A percentile compares a stretch with the other conserved stretches of the same genome.
Conservation (phyloP, 805 yeast genomes). For the Ogataea pilisensis region DNA sequence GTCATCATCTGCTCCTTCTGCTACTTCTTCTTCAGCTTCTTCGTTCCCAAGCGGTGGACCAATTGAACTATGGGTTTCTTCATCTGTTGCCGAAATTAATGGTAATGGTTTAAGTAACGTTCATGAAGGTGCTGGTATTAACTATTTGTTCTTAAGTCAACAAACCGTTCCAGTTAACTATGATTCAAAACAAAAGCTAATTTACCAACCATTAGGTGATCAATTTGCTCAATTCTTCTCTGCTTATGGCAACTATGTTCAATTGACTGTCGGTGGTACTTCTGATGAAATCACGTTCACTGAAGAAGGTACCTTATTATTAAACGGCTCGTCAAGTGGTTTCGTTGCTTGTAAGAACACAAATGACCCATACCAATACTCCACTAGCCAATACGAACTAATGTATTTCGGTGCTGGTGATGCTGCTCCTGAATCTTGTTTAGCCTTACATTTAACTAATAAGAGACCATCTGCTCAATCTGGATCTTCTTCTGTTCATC, state of each 20-base stretch:
- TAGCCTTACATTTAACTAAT: slow-evolving; percentile 6
- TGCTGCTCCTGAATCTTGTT: slow-evolving; percentile 16
- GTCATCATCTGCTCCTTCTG: slow-evolving; percentile 3
- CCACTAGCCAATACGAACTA: slow-evolving; percentile 25
- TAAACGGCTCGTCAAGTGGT: slow-evolving; percentile 27
- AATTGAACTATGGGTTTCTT: slow-evolving; percentile 22
- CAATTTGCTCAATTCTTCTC: slow-evolving; percentile 5
- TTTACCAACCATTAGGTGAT: slow-evolving; percentile 1
- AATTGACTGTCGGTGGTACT: slow-evolving; percentile 3
- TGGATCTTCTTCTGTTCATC: slow-evolving; percentile 1
- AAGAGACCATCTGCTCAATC: slow-evolving; percentile 6
- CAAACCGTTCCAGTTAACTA: slow-evolving; percentile 17
- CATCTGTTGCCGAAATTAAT: slow-evolving; percentile 24
- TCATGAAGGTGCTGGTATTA: slow-evolving; percentile 46
- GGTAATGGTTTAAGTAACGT: slow-evolving; percentile 28
- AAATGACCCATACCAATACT: slow-evolving; percentile 38
- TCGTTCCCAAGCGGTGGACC: slow-evolving; percentile 1
- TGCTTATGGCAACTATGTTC: slow-evolving; percentile 4
- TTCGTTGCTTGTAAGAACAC: slow-evolving; percentile 39
- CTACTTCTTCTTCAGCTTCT: slow-evolving; percentile 3
- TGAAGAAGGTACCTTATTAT: slow-evolving; percentile 21
- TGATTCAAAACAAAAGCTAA: background rate
- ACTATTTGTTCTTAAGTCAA: slow-evolving; percentile 34
- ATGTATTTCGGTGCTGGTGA: slow-evolving; percentile 19
- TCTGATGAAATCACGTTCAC: slow-evolving; percentile 4